Conservation (phyloP, 2,329 filamentous ascomycete species). For the Dryadomyces quercivorus region DNA sequence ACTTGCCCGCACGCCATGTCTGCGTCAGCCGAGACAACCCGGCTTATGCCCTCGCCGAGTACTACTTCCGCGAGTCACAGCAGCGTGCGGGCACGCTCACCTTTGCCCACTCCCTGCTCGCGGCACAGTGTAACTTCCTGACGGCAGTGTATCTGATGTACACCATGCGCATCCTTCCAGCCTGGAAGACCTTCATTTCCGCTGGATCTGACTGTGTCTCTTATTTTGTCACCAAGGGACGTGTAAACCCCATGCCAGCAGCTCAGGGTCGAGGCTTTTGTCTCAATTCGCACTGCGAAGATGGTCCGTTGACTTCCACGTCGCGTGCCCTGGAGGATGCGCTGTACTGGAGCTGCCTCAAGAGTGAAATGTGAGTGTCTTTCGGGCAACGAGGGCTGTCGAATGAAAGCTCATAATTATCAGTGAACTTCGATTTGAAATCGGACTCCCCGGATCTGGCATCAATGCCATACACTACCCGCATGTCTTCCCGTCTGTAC, state of each 20-base stretch:
- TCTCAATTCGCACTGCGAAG: not conserved
- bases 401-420: not conserved
- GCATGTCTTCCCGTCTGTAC: constrained; percentile 5
- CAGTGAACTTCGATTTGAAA: constrained; percentile 5
- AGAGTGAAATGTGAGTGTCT: constrained; percentile 3
- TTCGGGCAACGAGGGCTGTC: not conserved
- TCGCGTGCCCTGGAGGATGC: constrained; percentile 4
- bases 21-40: constrained; percentile 17
- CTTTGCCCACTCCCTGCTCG: constrained; percentile 27
- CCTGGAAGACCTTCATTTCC: constrained; percentile 6
- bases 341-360: constrained; percentile 7
- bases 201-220: constrained; percentile 5
- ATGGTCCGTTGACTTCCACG: constrained; percentile 1
- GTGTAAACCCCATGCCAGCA: not conserved
- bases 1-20: constrained; percentile 20
- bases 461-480: constrained; percentile 6
- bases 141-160: constrained; percentile 6
- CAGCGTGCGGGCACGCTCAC: constrained; percentile 32
- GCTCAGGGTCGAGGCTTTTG: not conserved
- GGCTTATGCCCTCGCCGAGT: constrained; percentile 27
- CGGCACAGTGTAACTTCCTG: constrained; percentile 35
- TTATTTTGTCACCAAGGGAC: not conserved
- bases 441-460: constrained; percentile 5
- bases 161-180: constrained; percentile 5
- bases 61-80: constrained; percentile 34